phyloP scores from a whole-genome alignment of 768 basidiomycete genomes.

The Cyathus striatus region DNA sequence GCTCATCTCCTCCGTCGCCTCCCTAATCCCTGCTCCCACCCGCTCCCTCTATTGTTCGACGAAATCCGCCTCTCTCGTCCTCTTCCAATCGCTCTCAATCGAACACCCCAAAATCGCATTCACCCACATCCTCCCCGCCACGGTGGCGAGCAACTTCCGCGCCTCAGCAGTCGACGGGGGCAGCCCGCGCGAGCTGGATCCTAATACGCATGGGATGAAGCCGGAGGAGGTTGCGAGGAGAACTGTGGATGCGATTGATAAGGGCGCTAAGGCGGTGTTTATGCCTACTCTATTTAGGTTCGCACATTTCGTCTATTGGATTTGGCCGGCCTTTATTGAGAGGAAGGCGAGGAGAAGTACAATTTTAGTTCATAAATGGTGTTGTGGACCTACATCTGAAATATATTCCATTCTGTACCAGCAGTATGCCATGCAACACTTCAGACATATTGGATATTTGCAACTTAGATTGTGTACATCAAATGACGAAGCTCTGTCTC shows the following conservation, averaged over 20 bases:
- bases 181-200: conserved; percentile 41
- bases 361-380: conserved; percentile 40
- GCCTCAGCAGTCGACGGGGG: conserved; percentile 67
- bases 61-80: conserved; percentile 72
- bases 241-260: conserved; percentile 59
- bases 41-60: conserved; percentile 80
- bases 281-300: conserved; percentile 43
- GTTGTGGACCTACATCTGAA: no score
- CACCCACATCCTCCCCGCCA: conserved; percentile 57
- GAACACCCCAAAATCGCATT: conserved; percentile 72
- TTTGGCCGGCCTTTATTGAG: conserved; percentile 55
- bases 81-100: conserved; percentile 76
- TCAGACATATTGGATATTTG: no score
- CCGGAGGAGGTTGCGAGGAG: conserved; percentile 52
- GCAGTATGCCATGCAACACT: no score
- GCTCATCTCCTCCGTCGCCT: conserved; percentile 74
- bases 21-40: conserved; percentile 80
- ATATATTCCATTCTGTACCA: no score
- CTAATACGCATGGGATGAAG: conserved; percentile 55
- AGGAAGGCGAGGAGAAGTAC: conserved; percentile 59
- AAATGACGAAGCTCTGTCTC: no score
- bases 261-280: conserved; percentile 50
- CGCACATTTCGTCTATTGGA: conserved; percentile 61
- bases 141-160: conserved; percentile 77
- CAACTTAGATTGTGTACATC: no score